Evolutionary conservation across 208 protist genomes (phyloP), one percentile per base, ranked within the genome.

Genomic region (Crithidia expoeki): DNA sequence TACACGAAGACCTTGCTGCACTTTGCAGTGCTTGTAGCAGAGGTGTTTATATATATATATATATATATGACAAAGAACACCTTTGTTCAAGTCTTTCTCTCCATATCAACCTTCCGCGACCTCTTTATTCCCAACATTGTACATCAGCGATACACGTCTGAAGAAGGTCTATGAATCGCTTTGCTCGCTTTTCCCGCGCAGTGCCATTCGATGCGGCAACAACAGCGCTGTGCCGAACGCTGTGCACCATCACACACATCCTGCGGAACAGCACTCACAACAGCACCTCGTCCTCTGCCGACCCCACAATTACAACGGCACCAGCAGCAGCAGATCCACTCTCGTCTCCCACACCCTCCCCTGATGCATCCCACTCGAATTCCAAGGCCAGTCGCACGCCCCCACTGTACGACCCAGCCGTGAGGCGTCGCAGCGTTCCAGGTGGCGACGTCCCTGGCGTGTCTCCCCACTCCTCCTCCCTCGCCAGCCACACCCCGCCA

Each of bases 401-500:
- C n/a, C 71, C 71, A 9, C 55, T 70, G 21, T 65, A 76, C 56
- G 56, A 76, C 44, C 63, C 71, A 17, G 58, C 36, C 23, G 4
- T 42, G 1, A 14, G 19, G 9, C 47, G 47, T 12, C 51, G 55
- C 25, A 28, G 4, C 23, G 44, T 76, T 17, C 55, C 62, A 12
- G 23, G 57, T 27, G 58, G 64, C 12, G 51, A 52, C 72, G 47
- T 51, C 5, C 46, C 70, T 2, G 72, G 68, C 40, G 47, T 75
- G 44, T 74, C 66, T n/a, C 70, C 64, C 16, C 72, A 73, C 76
- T 36, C 67, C 66, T 74, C 65, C 66, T 68, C 71, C 34, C 56
- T 61, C n/a, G 55, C 59, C 17, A 78, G 60, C 11, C 57, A 36
- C 58, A 57, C 58, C 28, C 81, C 86, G 21, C 79, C 87, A 14